A percentile compares a stretch with the other conserved stretches of the same genome.
These are phyloP conservation scores for Phalaenopsis equestris DNA, from an alignment of 106 monocot genomes.

Conservation along the genomic window DNA sequence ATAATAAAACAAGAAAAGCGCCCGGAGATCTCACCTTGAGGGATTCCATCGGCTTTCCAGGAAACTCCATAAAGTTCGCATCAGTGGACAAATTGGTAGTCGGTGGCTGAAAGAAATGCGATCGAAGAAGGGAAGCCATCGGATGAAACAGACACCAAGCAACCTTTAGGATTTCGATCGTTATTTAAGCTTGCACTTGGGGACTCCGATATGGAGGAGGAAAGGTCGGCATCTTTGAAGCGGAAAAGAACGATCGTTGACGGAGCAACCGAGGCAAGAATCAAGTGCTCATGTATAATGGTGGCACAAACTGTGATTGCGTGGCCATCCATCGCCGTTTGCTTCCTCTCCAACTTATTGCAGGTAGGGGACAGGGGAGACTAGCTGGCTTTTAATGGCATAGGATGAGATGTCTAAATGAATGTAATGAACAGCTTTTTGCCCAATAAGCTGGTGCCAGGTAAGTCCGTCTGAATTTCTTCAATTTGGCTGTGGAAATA, in stretches of 20 bases:
- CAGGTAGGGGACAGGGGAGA: too few species aligned
- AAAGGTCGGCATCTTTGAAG: neutral
- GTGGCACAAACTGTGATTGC: neutral
- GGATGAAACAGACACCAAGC: neutral
- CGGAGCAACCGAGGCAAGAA: neutral
- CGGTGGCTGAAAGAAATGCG: constrained; percentile 7
- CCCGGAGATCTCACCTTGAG: constrained; percentile 11
- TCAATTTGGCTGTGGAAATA: too few species aligned
- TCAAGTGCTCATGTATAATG: neutral
- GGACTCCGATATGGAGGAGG: neutral
- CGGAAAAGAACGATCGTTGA: neutral
- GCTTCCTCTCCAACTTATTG: too few species aligned
- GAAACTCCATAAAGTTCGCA: neutral
- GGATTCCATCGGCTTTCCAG: neutral
- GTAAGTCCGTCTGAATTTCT: too few species aligned
- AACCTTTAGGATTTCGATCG: neutral
- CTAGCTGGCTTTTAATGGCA: too few species aligned
- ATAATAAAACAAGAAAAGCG: neutral
- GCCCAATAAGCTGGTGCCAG: too few species aligned
- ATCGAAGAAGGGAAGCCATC: constrained; percentile 18
- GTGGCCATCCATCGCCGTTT: neutral
- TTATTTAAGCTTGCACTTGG: neutral
- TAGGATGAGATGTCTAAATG: too few species aligned
- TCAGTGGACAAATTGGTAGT: neutral
- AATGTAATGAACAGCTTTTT: too few species aligned